Percentiles rank a stretch among this genome's conserved stretches.
phyloP scores from a whole-genome alignment of 2,329 filamentous ascomycete genomes.

The Ophiostoma ips region DNA sequence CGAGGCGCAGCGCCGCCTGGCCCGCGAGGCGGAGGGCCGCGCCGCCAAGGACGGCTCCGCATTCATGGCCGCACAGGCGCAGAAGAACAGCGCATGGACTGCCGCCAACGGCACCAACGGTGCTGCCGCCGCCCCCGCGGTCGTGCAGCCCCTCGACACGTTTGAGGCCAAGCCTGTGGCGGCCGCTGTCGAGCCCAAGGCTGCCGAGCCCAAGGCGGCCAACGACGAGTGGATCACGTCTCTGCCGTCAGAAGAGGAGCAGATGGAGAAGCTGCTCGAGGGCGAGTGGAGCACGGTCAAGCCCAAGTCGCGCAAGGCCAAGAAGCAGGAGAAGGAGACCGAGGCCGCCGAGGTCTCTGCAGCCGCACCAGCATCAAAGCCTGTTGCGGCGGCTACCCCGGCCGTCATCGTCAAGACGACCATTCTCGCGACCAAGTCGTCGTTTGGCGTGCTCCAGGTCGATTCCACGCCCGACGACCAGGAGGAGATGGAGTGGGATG shows the following conservation, averaged over 20 bases:
- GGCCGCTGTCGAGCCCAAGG: slow-evolving; percentile 1
- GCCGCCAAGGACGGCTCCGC: slow-evolving; percentile 66
- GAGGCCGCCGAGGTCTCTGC: slow-evolving; percentile 12
- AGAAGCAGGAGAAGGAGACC: slow-evolving; percentile 29
- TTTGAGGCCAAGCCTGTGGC: slow-evolving; percentile 27
- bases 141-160: slow-evolving; percentile 43
- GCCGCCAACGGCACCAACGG: slow-evolving; percentile 22
- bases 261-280: slow-evolving; percentile 42
- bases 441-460: slow-evolving; percentile 35
- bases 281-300: slow-evolving; percentile 46
- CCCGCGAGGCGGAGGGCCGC: slow-evolving; percentile 69
- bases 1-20: slow-evolving; percentile 72
- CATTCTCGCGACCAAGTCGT: slow-evolving; percentile 26
- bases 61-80: slow-evolving; percentile 31
- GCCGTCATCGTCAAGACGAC: too few relatives aligned
- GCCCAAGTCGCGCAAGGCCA: slow-evolving; percentile 28
- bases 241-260: slow-evolving; percentile 47
- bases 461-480: slow-evolving; percentile 27
- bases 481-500: slow-evolving; percentile 39
- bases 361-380: slow-evolving; percentile 14
- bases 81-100: slow-evolving; percentile 27
- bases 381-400: slow-evolving; percentile 13
- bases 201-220: slow-evolving; percentile 21
- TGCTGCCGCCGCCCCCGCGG: slow-evolving; percentile 15
- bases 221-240: slow-evolving; percentile 34